These are phyloP conservation scores for Hyaloscypha finlandica DNA, from an alignment of 495 filamentous ascomycete genomes.

Conservation along the genomic window DNA sequence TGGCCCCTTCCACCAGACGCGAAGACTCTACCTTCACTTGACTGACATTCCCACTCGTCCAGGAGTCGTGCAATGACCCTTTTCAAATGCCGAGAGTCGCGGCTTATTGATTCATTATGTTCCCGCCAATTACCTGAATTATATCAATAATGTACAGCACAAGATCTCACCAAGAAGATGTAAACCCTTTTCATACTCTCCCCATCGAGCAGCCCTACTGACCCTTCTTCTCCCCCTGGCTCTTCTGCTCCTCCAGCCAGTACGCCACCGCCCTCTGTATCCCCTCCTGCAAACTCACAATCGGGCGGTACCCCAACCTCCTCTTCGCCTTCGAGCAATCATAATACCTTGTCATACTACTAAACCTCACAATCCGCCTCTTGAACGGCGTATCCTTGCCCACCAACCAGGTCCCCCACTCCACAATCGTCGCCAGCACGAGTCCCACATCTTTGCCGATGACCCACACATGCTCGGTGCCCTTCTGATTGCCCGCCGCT, in stretches of 20 bases:
- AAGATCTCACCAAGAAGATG: not conserved
- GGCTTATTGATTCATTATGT: not conserved
- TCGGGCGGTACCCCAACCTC: conserved; percentile 72
- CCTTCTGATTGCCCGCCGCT: conserved; percentile 61
- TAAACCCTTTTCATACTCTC: not conserved
- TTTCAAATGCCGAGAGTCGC: not conserved
- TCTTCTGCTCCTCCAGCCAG: conserved; percentile 56
- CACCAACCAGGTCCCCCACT: conserved; percentile 65
- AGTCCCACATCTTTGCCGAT: conserved; percentile 66
- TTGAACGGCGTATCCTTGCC: conserved; percentile 78
- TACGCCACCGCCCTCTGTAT: conserved; percentile 68
- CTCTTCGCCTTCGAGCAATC: conserved; percentile 81
- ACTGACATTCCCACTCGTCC: too few species aligned
- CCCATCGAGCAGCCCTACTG: conserved; percentile 6
- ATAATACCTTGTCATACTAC: conserved; percentile 84
- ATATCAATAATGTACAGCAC: conserved; percentile 3
- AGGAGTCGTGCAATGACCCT: not conserved
- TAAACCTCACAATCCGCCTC: conserved; percentile 71
- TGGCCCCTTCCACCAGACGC: too few species aligned
- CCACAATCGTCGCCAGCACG: conserved; percentile 66
- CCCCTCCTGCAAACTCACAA: conserved; percentile 75
- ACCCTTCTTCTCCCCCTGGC: conserved; percentile 35
- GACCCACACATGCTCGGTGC: conserved; percentile 68
- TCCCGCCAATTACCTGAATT: not conserved
- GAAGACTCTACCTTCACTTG: too few species aligned